phyloP scores from a whole-genome alignment of 148 eudicot species.

The Chenopodium album region DNA sequence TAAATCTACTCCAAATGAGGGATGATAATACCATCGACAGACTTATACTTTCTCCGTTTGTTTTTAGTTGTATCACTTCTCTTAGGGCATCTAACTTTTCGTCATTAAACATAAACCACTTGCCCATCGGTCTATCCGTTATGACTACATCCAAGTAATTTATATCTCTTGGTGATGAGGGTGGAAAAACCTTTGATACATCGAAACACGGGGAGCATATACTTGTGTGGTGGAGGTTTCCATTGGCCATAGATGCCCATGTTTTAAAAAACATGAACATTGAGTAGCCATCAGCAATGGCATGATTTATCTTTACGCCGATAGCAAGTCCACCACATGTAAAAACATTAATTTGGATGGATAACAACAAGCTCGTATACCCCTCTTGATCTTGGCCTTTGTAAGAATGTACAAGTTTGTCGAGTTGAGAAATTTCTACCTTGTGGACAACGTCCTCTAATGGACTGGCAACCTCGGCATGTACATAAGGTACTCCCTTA shows the following conservation, averaged over 20 bases:
- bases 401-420: not conserved
- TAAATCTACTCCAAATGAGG: slow-evolving; percentile 36
- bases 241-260: slow-evolving; percentile 36
- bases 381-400: not conserved
- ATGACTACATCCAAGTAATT: no score
- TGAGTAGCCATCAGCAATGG: slow-evolving; percentile 37
- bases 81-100: slow-evolving; percentile 22
- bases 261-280: slow-evolving; percentile 26
- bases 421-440: not conserved
- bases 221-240: not conserved
- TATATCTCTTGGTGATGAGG: not conserved
- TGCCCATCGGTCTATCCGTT: slow-evolving; percentile 10
- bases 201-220: slow-evolving; percentile 1
- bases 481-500: slow-evolving; percentile 25
- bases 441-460: slow-evolving; percentile 16
- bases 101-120: slow-evolving; percentile 33
- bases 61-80: no score
- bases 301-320: slow-evolving; percentile 27
- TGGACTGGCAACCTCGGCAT: not conserved
- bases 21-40: slow-evolving; percentile 28
- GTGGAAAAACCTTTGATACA: slow-evolving; percentile 24
- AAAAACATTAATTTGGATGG: slow-evolving; percentile 36
- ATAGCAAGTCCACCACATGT: slow-evolving; percentile 39
- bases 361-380: slow-evolving; percentile 7
- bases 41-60: no score